Evolutionary conservation across 2,329 filamentous ascomycete genomes (phyloP), one percentile per base, ranked within the genome.

Genomic region (Verticillium nubilum): DNA sequence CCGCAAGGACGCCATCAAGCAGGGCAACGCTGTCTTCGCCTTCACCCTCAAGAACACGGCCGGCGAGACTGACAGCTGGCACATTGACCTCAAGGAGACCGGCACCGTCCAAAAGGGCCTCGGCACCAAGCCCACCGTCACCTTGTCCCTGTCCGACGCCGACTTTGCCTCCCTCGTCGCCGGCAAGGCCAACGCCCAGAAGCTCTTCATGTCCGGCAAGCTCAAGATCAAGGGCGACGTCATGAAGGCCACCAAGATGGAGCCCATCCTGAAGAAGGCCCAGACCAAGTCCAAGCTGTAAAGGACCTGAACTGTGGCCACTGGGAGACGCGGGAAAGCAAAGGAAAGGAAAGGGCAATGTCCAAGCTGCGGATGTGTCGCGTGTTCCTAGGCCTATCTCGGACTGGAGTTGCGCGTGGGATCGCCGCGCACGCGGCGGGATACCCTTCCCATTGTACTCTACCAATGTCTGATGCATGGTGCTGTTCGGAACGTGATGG

Each of bases 171-270:
- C 89, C 73, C 84, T 99, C 65, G 87, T 96, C 58, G 71, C 81
- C 37, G 95, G 95, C 73, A 92, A 96, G 81, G 92, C 91, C 68
- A 97, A 97, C 72, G 92, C 95, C 60, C 95, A 99, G 83, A 87
- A 88, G 68, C 80, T 99, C 65, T 97, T 98, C 80, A 98, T 99
- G 94, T 86, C 86, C n/a, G 95, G 95, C 69, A 97, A 97, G 84
- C 83, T 99, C 72, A 99, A 98, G 90, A 86, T 98, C 73, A 96
- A 92, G 86, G 95, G 95, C 64, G 92, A 98, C 74, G 87, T 98
- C 62, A 98, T 98, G 94, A 97, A 97, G 86, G 90, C 95, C 37
- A 97, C 93, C 62, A 97, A 96, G 87, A 86, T 97, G 77, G 92
- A 97, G 78, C 90, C 92, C 47, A 89, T 98, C 69, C 79, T 97